phyloP scores from a whole-genome alignment of 108 stramenopile genomes.

The Aurantiochytrium sp. region DNA sequence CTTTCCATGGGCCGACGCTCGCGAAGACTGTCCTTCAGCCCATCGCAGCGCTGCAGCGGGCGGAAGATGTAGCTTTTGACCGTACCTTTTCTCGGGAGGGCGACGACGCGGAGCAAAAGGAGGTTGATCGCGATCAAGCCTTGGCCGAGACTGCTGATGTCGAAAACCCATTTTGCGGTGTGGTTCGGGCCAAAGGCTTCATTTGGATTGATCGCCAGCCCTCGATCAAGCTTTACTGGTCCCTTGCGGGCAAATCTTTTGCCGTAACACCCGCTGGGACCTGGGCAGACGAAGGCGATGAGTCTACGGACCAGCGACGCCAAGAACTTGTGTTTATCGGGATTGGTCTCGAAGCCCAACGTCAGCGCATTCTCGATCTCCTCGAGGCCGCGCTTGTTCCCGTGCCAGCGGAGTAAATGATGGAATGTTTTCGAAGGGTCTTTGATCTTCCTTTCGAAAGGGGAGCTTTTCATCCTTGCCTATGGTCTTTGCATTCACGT shows the following conservation, averaged over 20 bases:
- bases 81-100: background rate
- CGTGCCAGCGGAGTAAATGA: too few species aligned
- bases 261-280: background rate
- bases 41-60: background rate
- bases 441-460: too few species aligned
- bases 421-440: too few species aligned
- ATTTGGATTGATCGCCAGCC: background rate
- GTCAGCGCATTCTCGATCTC: background rate
- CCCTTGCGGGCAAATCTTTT: background rate
- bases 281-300: background rate
- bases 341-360: background rate
- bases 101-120: too few species aligned
- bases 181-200: background rate
- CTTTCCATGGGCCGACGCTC: background rate
- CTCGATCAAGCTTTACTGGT: background rate
- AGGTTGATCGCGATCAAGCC: too few species aligned
- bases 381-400: background rate
- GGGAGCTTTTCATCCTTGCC: too few species aligned
- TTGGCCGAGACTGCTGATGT: too few species aligned
- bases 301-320: too few species aligned
- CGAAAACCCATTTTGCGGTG: background rate
- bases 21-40: background rate
- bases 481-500: too few species aligned
- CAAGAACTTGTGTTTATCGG: conserved; percentile 1
- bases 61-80: background rate